Evolutionary conservation across 305 asterid species (phyloP).

Genomic region (Solanum hybrid): DNA sequence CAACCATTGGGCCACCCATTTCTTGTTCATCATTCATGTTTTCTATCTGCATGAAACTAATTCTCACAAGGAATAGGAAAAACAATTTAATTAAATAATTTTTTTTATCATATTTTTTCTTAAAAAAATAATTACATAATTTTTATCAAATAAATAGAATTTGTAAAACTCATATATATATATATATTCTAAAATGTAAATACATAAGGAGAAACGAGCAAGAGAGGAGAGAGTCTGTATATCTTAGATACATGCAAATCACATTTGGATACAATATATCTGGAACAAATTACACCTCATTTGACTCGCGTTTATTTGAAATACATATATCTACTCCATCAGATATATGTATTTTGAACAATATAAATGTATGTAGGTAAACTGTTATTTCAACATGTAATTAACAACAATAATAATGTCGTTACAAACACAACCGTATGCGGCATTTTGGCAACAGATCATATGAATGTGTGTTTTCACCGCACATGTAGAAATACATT

Average conservation of each 20-base stretch:
- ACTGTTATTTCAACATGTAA: neutral
- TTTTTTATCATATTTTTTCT: neutral
- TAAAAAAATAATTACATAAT: neutral
- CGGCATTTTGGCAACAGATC: neutral
- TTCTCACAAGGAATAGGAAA: neutral
- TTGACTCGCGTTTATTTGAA: neutral
- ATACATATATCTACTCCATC: no score
- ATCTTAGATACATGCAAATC: no score
- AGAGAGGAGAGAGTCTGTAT: no score
- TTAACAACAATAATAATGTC: neutral
- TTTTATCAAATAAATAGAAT: neutral
- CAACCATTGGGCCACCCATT: constrained; percentile 2
- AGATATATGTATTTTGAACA: neutral
- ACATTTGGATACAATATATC: no score
- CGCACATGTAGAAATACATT: neutral
- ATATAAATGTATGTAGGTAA: neutral
- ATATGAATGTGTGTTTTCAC: neutral
- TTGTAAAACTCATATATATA: neutral
- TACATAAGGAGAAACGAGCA: neutral
- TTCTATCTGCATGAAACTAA: neutral
- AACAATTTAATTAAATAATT: neutral
- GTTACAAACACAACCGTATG: neutral
- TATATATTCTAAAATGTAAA: neutral
- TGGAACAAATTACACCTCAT: no score
- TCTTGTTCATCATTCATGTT: neutral